Evolutionary conservation across 371 early-diverging fungal species (phyloP), one percentile per base, ranked within the genome.

Genomic region (Mortierella sp.): DNA sequence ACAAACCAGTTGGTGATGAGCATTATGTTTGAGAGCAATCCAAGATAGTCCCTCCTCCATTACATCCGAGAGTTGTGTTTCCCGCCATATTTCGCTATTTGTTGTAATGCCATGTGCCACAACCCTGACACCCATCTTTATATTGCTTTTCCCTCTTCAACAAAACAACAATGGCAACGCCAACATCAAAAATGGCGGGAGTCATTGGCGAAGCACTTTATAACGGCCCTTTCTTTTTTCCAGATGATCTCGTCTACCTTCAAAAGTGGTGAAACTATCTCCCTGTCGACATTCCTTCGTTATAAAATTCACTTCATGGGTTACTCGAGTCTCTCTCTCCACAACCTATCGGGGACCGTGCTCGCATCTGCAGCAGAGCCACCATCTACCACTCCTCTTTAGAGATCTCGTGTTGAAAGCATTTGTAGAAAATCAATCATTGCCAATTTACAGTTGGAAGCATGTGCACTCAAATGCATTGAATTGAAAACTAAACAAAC

Each of bases 61-160:
- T 7, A 22, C 28, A 1, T 53, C 28, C 13, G 53, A 53, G 28
- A 53, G 28, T 26, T 7, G 26, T 53, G 53, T 45, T 45, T 45
- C 45, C 45, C 45, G 45, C 45, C 45, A 45, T 53, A 26, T 23
- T 53, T 53, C 26, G 0, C 0, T 23, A 51, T 51, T 53, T 53
- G 53, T 53, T 53, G 53, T 26, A 2, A 28, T 53, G 53, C 53
- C 53, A 53, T 53, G 53, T 53, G 53, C 53, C 53, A 26, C 53
- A 53, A 26, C 23, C 53, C 53, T 9, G 53, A 28, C 28, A 23
- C n/a, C 6, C 17, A 19, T 47, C 19, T 47, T n/a, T 47, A 13
- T 47, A 13, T 45, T 17, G n/a, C 15, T 17, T 45, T 17, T 45
- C 6, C 35, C 6, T 35, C 10, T 43, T 43, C 45, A 45, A 45